Evolutionary conservation across 2,329 filamentous ascomycete species (phyloP), one percentile per base, ranked within the genome.

Genomic region (Stenocarpella maydis): DNA sequence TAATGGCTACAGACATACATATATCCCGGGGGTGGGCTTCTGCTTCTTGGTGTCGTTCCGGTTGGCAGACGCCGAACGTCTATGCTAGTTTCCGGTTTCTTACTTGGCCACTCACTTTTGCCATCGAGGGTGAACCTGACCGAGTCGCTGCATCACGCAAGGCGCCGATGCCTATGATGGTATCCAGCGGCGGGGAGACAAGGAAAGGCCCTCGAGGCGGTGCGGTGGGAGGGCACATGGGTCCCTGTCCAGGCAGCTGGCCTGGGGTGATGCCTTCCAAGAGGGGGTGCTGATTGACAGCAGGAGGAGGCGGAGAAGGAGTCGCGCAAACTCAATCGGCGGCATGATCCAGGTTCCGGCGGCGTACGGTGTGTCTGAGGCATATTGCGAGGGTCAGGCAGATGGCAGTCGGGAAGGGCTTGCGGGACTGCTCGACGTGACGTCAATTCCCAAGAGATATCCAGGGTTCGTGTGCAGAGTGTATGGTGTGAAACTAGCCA

Each of bases 361-460:
- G 19, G 19, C n/a, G 26, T 41, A 47, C 49, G 17, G 39, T 69
- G 67, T 50, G 43, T 50, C 37, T 52, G 54, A 63, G 45, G 58
- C 24, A 49, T 43, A 67, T 55, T 67, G 65, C 53, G 65, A 45
- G 41, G 65, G 28, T 43, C 41, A 55, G 39, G 43, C 41, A 31
- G 50, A 37, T 47, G 39, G 49, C 41, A 58, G 60, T 58, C 49
- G 61, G 67, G 60, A 69, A 65, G 39, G 50, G 53, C 60, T 60
- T 58, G 60, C 45, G 39, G 39, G 21, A 24, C 41, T 24, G 37
- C 28, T 39, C 41, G 28, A 41, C 26, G 41, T 69, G 67, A 69
- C 67, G 60, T 69, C 67, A 69, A 58, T 17, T 17, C 47, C 37
- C 37, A 26, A 63, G 12, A 49, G 17, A n/a, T 12, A 34, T 39